Base-by-base conservation (phyloP, 1,139 yeast genomes). In the Meyerozyma carpophila region DNA sequence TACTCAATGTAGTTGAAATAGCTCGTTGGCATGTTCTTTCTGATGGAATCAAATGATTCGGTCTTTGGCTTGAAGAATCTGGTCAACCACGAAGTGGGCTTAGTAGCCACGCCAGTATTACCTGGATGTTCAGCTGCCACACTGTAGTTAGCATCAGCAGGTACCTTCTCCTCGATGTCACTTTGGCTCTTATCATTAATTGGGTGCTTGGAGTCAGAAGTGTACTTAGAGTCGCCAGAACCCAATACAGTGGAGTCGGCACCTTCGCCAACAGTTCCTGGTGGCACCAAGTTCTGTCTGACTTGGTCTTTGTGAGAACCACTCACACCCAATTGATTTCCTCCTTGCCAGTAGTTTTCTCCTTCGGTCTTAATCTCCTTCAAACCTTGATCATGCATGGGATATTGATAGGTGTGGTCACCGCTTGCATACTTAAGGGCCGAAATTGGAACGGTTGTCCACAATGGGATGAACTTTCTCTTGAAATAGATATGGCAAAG, bases 361-460 rank as follows among this genome's bases (percentile, higher is more conserved):
- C 88, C 87, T 51, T 77, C 79, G 28, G 62, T 57, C 50, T 70
- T 69, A 41, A 81, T 71, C 61, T 84, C 89, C 45, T 70, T 66
- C 50, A 54, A 59, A 41, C 93, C 93, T 58, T 81, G 83, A 56
- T 85, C 93, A 36, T 70, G 63, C 61, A 61, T 63, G 52, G 89
- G 82, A 53, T 73, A 73, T 43, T 62, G 75, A 55, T 62, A 66
- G n/a, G 70, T 61, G 1, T 60, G 42, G 47, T 75, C 81, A 47
- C 83, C 84, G 50, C 79, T 70, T 36, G 84, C 80, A 52, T 75
- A 74, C 49, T 71, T 70, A 49, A 85, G 72, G 4, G 88, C 89
- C 44, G 88, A 79, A 42, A 95, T 75, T 49, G 97, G 93, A 42
- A 85, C 88, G 34, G 75, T 70, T 54, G 79, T 88, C 54, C 81